These are phyloP conservation scores for Jatropha podagrica DNA, from an alignment of 441 rosid species.

Conservation along the genomic window DNA sequence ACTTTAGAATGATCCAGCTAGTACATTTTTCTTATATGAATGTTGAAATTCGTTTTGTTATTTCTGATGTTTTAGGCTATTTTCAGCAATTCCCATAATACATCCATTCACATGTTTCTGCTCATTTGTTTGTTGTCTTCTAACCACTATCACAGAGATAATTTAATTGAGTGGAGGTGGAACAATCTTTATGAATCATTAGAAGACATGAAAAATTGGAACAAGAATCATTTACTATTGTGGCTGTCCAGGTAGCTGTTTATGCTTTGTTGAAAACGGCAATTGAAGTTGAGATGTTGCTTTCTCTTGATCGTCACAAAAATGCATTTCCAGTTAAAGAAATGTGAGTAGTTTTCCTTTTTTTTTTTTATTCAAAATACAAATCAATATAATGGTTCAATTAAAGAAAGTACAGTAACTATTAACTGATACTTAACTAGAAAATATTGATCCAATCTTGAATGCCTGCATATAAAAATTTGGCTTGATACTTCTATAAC, in stretches of 20 bases:
- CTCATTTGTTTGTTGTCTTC: conserved; percentile 22
- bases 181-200: conserved; percentile 29
- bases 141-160: conserved; percentile 20
- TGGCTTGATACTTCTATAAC: not conserved
- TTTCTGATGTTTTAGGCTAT: not conserved
- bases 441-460: not conserved
- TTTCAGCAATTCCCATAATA: conserved; percentile 4
- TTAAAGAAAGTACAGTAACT: not conserved
- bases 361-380: not conserved
- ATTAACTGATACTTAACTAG: not conserved
- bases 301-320: conserved; percentile 54
- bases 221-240: conserved; percentile 31
- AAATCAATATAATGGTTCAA: not conserved
- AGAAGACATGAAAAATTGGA: conserved; percentile 26
- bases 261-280: conserved; percentile 56
- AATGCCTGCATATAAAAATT: not conserved
- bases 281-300: conserved; percentile 63
- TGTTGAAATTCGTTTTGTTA: not conserved
- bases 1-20: not conserved
- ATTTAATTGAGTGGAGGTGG: conserved; percentile 25
- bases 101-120: conserved; percentile 15
- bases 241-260: conserved; percentile 56
- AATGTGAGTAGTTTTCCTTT: conserved; percentile 42
- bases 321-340: conserved; percentile 48
- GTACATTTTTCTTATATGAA: not conserved